Evolutionary conservation across 306 rosid genomes (phyloP), one percentile per base, ranked within the genome.

Genomic region (Rubus parviflorus): DNA sequence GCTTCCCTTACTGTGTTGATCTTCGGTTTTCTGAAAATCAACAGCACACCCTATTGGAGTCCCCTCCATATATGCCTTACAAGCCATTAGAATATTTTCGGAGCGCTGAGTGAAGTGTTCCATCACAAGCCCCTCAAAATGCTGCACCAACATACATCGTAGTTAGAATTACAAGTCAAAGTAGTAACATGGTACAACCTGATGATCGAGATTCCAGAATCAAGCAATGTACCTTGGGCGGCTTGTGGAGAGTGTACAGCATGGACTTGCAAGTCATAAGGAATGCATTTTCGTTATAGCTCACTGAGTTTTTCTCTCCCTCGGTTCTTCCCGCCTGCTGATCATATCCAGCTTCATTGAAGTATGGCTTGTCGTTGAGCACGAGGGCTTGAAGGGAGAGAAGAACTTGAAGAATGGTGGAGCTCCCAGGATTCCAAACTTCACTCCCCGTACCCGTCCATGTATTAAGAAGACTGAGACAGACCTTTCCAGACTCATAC

Each of bases 341-440:
- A 84, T 92, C 96, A 83, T 92, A 92, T 49, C 99, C 99, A 60
- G 99, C 99, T 85, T 96, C 99, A 30, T 96, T 96, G 86, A 92
- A 92, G 86, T 96, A 96, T 67, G 99, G 99, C 89, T 85, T 92
- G 80, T 92, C 98, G 22, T 96, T 96, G 38, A 96, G 97, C 83
- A 96, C 98, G 46, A 92, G 98, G 78, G 98, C 98, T 76, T 92
- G 99, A 61, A 96, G 91, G 75, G 99, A 96, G 81, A 96, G 89
- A 81, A 96, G 99, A 86, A 96, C 90, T 83, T 96, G 99, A 73
- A 96, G 98, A 81, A 92, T 80, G 23, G 92, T 91, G 56, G 97
- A 92, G 76, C 81, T 74, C 84, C 75, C 89, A 13, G 98, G 91
- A 83, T 85, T 89, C 99, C 99, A 96, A 76, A 91, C 92, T 87